phyloP scores from a whole-genome alignment of 352 stramenopile genomes.

The Phytophthora cryptogea region DNA sequence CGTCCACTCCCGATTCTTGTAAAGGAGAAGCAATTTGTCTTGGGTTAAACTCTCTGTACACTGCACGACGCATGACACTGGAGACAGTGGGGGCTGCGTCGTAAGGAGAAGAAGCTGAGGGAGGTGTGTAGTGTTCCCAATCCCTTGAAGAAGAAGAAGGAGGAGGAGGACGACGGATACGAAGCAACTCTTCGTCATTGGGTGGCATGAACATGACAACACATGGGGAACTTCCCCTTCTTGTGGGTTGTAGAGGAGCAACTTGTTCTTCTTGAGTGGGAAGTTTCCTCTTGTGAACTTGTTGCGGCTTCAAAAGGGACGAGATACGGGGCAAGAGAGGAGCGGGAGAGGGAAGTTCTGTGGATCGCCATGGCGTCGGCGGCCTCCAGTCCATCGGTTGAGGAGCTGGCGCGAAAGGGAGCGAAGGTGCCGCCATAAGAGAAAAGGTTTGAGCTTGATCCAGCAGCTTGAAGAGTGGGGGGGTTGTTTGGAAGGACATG shows the following conservation, averaged over 20 bases:
- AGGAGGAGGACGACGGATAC: not conserved
- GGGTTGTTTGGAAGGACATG: too few species aligned
- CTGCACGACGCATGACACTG: constrained; percentile 7
- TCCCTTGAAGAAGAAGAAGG: not conserved
- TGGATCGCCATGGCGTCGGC: too few species aligned
- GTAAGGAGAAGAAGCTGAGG: not conserved
- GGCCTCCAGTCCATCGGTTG: too few species aligned
- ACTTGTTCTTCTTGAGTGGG: not conserved
- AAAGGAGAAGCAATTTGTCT: not conserved
- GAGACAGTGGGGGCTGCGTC: constrained; percentile 6
- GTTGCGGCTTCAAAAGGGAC: constrained; percentile 14
- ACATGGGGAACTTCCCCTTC: not conserved
- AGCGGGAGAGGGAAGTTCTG: not conserved
- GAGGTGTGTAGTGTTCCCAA: constrained; percentile 1
- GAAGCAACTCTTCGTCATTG: not conserved
- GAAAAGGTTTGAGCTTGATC: too few species aligned
- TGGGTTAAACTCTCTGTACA: constrained; percentile 11
- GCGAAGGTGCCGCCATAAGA: too few species aligned
- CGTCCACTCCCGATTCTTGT: not conserved
- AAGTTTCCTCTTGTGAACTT: not conserved
- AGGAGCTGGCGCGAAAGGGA: too few species aligned
- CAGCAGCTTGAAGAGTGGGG: too few species aligned
- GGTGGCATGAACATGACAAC: not conserved
- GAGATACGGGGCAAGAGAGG: constrained; percentile 20
- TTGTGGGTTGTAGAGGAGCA: not conserved